Conservation (phyloP, 768 basidiomycete species). For the Auricularia cornea region DNA sequence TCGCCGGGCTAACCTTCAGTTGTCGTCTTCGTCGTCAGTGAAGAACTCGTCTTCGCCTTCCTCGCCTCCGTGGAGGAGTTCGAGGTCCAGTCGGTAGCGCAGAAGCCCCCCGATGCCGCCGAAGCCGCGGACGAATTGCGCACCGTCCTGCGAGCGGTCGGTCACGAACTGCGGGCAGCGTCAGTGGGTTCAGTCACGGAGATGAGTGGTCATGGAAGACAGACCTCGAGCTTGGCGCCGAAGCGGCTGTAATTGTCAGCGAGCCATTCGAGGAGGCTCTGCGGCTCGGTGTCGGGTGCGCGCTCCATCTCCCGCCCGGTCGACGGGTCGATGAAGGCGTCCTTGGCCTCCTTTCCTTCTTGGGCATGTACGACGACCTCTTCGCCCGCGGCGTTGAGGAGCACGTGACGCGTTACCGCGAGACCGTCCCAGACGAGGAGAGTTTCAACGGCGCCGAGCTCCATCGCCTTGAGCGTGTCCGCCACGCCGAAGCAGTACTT, state of each 20-base stretch:
- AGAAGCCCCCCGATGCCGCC: conserved; percentile 95
- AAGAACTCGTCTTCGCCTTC: conserved; percentile 84
- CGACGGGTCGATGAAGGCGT: conserved; percentile 91
- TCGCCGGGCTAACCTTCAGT: conserved; percentile 79
- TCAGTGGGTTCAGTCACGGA: neutral
- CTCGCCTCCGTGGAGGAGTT: conserved; percentile 64
- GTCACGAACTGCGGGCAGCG: conserved; percentile 64
- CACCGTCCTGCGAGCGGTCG: conserved; percentile 93
- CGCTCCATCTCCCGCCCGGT: conserved; percentile 96
- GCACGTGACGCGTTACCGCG: conserved; percentile 76
- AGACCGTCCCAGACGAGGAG: conserved; percentile 98
- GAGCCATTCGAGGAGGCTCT: conserved; percentile 93
- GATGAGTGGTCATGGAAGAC: conserved; percentile 2
- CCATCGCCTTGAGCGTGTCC: conserved; percentile 92
- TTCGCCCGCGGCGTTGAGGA: conserved; percentile 91
- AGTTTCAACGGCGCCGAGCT: conserved; percentile 94
- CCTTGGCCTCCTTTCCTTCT: conserved; percentile 85
- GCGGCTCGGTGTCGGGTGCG: conserved; percentile 49
- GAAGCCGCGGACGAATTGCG: conserved; percentile 97
- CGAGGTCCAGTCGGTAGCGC: conserved; percentile 96
- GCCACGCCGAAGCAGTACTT: conserved; percentile 97
- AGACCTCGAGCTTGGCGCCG: conserved; percentile 75
- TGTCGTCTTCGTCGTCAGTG: conserved; percentile 54
- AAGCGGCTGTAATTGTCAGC: conserved; percentile 98
- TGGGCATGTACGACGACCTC: conserved; percentile 70